Base-by-base conservation (phyloP, 495 filamentous ascomycete genomes). In the Annulohypoxylon nitens region DNA sequence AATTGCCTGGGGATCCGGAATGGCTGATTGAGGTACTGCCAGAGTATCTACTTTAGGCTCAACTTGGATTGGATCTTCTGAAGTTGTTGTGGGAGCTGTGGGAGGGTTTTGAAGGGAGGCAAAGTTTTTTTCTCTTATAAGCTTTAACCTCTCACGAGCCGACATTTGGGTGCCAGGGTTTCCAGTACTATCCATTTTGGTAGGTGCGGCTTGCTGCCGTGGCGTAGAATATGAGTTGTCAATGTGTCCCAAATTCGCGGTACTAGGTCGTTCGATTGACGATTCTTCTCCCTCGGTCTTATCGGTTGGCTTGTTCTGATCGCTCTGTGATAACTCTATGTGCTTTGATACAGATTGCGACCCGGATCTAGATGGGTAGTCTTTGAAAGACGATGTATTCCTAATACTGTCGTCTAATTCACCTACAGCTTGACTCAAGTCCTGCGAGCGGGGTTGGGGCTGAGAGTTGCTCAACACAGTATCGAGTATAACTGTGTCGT, bases 101-200 rank as follows among this genome's bases (percentile, higher is more conserved):
- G 70, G 43, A 45, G 58, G 45, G 23, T 37, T 57, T 6, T 39
- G 18, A 0, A 67, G 20, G n/a, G 58, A 47, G 23, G 63, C 68
- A 60, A 78, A 75, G 39, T 70, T 55, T 5, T 14, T 39, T 10
- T 76, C 75, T 47, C 70, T 69, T 5, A 77, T 37, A 10, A 59
- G 33, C 53, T 65, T 76, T 5, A 83, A 30, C 36, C 66, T 75
- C n/a, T 83, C 81, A 16, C 73, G 70, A 23, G 75, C 78, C 30
- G 79, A 78, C n/a, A 50, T 43, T 12, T 71, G 73, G 23, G 61
- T 48, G 23, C 9, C 50, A 11, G 50, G 2, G 36, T 64, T 8
- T 33, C 63, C 45, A 12, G 67, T 25, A 23, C 20, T 48, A 25
- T 79, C 78, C 81, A 82, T 82, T 8, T 26, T 64, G 9, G n/a